Base-by-base conservation (phyloP, 23 red algal genomes). In the Gracilaria caudata region DNA sequence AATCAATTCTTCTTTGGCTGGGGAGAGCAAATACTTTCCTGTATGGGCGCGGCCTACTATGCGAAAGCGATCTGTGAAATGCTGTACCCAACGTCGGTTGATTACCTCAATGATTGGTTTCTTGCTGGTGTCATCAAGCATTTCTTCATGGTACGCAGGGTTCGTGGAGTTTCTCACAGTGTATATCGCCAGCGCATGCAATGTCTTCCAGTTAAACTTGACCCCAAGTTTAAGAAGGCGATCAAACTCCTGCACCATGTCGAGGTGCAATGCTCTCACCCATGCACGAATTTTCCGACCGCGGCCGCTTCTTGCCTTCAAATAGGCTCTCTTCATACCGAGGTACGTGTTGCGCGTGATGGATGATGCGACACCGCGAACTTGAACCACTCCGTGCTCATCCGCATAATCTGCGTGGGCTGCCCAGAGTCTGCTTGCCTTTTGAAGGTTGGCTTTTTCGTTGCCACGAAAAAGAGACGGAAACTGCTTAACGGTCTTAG, bases 21-120 rank as follows among this genome's bases (percentile, higher is more conserved):
- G 68, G 0, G 35, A 58, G 0, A 74, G 0, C 4, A 58, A n/a
- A 25, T 61, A 9, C 35, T 87, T 77, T 9, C 64, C 68, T 9
- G 41, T 76, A 0, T 3, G 68, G 1, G 68, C 58, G 20, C 83
- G 70, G 46, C 51, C 1, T n/a, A 88, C 84, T 14, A 77, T 88
- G 25, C 81, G 33, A 72, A 26, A 51, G 19, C 81, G 28, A 70
- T 85, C 81, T 40, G 81, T 59, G 64, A 85, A 85, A 13, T 20
- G 11, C 38, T 51, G 81, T 0, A 85, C 28, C 59, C 81, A 85
- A 20, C 81, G 14, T 7, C 33, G 14, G 12, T 8, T 85, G 0
- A 85, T 53, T 4, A 24, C 7, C 8, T 40, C 63, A 12, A 16
- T 20, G 19, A 85, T 68, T 37, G 21, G 14, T 13, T 39, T 71